Conservation (phyloP, 139 green algal genomes). For the Closterium sp. region DNA sequence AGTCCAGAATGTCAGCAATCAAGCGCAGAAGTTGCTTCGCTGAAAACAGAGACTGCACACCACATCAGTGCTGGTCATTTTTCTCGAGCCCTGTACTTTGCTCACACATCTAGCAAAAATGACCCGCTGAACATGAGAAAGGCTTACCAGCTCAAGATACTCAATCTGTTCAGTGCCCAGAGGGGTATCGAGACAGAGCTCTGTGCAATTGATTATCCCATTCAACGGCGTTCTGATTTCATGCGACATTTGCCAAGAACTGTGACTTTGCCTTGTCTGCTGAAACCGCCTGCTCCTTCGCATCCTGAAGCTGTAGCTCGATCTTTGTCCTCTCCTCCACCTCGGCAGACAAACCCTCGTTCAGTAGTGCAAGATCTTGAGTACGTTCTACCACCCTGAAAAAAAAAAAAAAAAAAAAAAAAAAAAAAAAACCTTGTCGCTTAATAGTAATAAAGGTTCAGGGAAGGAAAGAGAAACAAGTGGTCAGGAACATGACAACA, state of each 20-base stretch:
- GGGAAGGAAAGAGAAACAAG: too few species aligned
- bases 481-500: neutral
- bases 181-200: slow-evolving; percentile 36
- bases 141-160: slow-evolving; percentile 36
- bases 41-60: slow-evolving; percentile 29
- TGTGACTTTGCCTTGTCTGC: slow-evolving; percentile 32
- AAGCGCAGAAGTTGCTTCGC: slow-evolving; percentile 37
- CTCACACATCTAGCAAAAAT: neutral
- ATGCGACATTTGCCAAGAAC: slow-evolving; percentile 37
- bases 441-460: too few species aligned
- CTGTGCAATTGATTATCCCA: slow-evolving; percentile 43
- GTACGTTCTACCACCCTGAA: slow-evolving; percentile 36
- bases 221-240: slow-evolving; percentile 42
- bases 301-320: slow-evolving; percentile 19
- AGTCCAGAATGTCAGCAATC: slow-evolving; percentile 46
- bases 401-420: too few species aligned
- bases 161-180: slow-evolving; percentile 27
- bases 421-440: too few species aligned
- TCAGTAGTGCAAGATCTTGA: slow-evolving; percentile 13
- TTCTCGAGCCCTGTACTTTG: too few species aligned
- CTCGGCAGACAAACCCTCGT: slow-evolving; percentile 13
- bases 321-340: slow-evolving; percentile 32
- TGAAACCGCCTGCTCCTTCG: slow-evolving; percentile 17
- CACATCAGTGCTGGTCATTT: too few species aligned
- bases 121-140: neutral